Evolutionary conservation across 2,329 filamentous ascomycete species (phyloP).

Genomic region (Diaporthe sp.): DNA sequence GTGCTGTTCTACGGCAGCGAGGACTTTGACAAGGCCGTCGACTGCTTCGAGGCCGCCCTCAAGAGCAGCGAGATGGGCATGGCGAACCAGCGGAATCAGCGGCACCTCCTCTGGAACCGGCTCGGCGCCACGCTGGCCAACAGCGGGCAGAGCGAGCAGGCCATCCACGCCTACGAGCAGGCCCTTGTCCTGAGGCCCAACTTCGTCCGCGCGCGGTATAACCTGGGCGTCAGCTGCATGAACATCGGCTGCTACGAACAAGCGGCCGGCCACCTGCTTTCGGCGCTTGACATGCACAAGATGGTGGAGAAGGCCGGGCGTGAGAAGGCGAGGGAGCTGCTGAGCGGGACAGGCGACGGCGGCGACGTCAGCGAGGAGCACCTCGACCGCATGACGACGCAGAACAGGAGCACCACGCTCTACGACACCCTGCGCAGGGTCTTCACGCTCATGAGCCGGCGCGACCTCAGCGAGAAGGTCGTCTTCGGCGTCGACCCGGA

Average conservation of each 20-base stretch:
- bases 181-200: constrained; percentile 92
- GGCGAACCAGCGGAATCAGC: constrained; percentile 86
- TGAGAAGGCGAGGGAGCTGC: constrained; percentile 85
- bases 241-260: constrained; percentile 97
- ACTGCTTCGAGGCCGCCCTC: constrained; percentile 95
- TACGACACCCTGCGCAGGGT: constrained; percentile 95
- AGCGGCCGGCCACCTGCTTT: constrained; percentile 92
- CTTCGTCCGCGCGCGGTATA: constrained; percentile 97
- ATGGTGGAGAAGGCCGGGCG: constrained; percentile 89
- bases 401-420: constrained; percentile 96
- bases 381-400: constrained; percentile 88
- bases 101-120: constrained; percentile 97
- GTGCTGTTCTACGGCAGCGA: constrained; percentile 98
- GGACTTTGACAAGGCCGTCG: constrained; percentile 98
- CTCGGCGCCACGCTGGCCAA: constrained; percentile 97
- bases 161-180: constrained; percentile 95
- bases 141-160: constrained; percentile 92
- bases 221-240: constrained; percentile 95
- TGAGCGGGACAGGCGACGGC: constrained; percentile 68
- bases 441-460: constrained; percentile 94
- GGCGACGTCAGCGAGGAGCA: constrained; percentile 73
- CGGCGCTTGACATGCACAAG: constrained; percentile 95
- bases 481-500: constrained; percentile 92
- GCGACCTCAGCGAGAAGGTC: constrained; percentile 90
- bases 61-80: constrained; percentile 87